Evolutionary conservation across 1,139 yeast species (phyloP).

Genomic region (Debaryomyces nepalensis): DNA sequence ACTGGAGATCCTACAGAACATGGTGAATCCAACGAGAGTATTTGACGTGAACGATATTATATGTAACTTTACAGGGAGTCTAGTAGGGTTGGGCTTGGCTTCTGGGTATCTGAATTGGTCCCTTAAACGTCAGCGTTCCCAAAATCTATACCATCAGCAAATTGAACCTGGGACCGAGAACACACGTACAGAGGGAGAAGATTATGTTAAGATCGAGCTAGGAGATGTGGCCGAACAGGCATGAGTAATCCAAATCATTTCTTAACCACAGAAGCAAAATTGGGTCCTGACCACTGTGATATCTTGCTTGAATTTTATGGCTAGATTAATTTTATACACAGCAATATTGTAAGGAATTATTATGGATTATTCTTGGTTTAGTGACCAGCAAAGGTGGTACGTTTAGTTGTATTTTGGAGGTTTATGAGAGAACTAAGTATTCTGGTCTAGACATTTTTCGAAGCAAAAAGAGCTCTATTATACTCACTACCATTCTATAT

Average conservation of each 20-base stretch:
- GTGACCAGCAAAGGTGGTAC: too few species aligned
- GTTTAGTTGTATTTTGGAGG: too few species aligned
- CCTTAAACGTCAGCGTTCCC: slow-evolving; percentile 13
- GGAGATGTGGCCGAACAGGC: slow-evolving; percentile 12
- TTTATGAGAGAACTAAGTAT: too few species aligned
- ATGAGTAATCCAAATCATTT: not conserved
- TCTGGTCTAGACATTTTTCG: too few species aligned
- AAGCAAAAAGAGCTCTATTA: too few species aligned
- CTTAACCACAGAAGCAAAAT: too few species aligned
- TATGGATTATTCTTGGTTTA: too few species aligned
- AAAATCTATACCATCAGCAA: slow-evolving; percentile 9
- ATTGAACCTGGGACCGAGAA: not conserved
- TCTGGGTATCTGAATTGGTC: slow-evolving; percentile 19
- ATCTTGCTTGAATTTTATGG: too few species aligned
- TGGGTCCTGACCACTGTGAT: too few species aligned
- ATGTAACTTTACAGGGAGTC: slow-evolving; percentile 45
- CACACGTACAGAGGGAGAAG: slow-evolving; percentile 9
- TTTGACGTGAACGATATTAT: slow-evolving; percentile 56
- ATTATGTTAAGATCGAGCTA: slow-evolving; percentile 17
- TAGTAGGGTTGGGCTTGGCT: slow-evolving; percentile 29
- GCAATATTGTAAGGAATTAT: too few species aligned
- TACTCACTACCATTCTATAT: too few species aligned
- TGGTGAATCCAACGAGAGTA: slow-evolving; percentile 48
- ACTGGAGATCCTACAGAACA: slow-evolving; percentile 56
- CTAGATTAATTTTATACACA: too few species aligned